Percentiles rank a stretch among this genome's conserved stretches.
Conservation (phyloP, 768 basidiomycete genomes). For the Sarcomyxa edulis region DNA sequence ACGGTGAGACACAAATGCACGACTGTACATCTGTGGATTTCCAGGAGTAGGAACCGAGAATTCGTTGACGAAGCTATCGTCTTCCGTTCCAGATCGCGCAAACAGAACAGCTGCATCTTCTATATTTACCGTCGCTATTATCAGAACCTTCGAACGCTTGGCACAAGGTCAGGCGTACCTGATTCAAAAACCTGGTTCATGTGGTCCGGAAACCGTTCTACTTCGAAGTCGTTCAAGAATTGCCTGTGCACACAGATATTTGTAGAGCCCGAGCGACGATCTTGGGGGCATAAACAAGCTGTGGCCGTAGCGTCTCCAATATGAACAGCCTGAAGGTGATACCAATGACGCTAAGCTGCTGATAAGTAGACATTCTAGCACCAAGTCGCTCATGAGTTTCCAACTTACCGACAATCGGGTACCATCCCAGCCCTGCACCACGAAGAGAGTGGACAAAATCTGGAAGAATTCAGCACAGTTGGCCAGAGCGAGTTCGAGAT, state of each 20-base stretch:
- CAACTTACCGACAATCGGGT: conserved; percentile 1
- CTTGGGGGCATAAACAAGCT: conserved; percentile 8
- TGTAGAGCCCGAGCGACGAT: neutral
- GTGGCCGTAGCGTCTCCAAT: conserved; percentile 5
- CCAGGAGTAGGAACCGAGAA: conserved; percentile 7
- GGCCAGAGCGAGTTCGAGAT: conserved; percentile 5
- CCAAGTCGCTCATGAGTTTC: neutral
- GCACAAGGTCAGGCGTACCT: neutral
- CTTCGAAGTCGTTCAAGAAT: conserved; percentile 3
- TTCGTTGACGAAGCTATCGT: conserved; percentile 5
- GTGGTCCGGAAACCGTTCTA: conserved; percentile 8
- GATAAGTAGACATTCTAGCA: neutral
- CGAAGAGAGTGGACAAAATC: conserved; percentile 6
- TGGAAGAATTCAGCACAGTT: conserved; percentile 7
- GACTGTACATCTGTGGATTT: conserved; percentile 1
- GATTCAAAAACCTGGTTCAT: conserved; percentile 1
- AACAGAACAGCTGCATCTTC: conserved; percentile 6
- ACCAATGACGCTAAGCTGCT: conserved; percentile 2
- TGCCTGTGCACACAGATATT: conserved; percentile 7
- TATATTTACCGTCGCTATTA: neutral
- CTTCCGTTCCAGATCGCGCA: conserved; percentile 3
- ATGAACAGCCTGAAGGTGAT: conserved; percentile 8
- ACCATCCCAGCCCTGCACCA: conserved; percentile 13
- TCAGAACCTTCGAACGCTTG: neutral
- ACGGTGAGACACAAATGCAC: conserved; percentile 4